Percentiles rank a stretch among this genome's conserved stretches.
phyloP scores from a whole-genome alignment of 2,329 filamentous ascomycete genomes.

The Aspergillus sp. region DNA sequence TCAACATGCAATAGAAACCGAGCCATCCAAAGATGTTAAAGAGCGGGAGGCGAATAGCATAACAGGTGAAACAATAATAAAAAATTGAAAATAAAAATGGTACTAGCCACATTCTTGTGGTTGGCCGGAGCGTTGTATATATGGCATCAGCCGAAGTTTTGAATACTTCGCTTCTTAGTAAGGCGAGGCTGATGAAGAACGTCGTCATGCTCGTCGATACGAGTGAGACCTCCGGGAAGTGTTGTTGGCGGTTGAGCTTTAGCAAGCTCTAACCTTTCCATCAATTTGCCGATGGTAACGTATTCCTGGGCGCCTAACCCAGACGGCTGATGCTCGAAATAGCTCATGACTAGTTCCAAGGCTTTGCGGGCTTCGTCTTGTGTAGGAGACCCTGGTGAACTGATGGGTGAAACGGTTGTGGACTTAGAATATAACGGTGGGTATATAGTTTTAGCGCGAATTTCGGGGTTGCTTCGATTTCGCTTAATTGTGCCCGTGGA shows the following conservation, averaged over 20 bases:
- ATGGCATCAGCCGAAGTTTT: conserved; percentile 34
- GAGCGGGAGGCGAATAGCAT: conserved; percentile 11
- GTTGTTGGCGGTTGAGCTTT: conserved; percentile 42
- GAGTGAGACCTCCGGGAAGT: conserved; percentile 45
- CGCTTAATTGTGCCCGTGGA: conserved; percentile 40
- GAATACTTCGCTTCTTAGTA: conserved; percentile 49
- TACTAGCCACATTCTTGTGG: not conserved
- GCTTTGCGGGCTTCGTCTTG: conserved; percentile 84
- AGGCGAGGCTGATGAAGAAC: conserved; percentile 21
- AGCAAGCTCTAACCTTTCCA: conserved; percentile 78
- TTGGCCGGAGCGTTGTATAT: not conserved
- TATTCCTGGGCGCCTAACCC: conserved; percentile 78
- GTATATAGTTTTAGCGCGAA: conserved; percentile 44
- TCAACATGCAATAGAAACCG: conserved; percentile 13
- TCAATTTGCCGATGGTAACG: conserved; percentile 73
- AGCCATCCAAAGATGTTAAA: conserved; percentile 11
- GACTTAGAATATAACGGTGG: conserved; percentile 40
- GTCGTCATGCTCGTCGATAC: conserved; percentile 45
- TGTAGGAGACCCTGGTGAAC: conserved; percentile 66
- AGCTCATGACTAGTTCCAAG: conserved; percentile 76
- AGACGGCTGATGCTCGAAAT: conserved; percentile 70
- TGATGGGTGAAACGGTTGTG: conserved; percentile 49
- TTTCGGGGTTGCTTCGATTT: conserved; percentile 47
- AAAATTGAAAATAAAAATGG: conserved; percentile 4
- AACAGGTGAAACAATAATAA: conserved; percentile 16